Conservation (phyloP, 495 filamentous ascomycete species). For the Staphylotrichum tortipilum region DNA sequence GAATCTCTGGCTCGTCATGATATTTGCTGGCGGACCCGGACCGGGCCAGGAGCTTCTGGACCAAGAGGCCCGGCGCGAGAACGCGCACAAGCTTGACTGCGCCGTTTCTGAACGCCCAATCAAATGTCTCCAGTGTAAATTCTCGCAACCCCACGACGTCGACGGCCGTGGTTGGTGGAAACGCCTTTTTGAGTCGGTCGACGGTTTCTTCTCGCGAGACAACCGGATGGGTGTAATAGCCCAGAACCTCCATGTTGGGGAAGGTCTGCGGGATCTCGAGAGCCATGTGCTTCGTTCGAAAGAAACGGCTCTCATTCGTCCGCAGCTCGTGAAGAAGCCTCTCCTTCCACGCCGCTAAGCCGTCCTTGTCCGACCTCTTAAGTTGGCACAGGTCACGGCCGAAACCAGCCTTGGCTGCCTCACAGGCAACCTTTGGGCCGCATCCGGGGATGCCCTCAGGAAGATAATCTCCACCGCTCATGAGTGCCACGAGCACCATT, state of each 20-base stretch:
- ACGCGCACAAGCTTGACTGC: slow-evolving; percentile 78
- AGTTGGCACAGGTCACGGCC: slow-evolving; percentile 64
- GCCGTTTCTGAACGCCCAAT: slow-evolving; percentile 70
- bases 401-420: slow-evolving; percentile 84
- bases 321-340: slow-evolving; percentile 64
- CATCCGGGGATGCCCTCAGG: slow-evolving; percentile 83
- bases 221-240: slow-evolving; percentile 78
- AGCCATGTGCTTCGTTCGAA: slow-evolving; percentile 62
- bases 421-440: slow-evolving; percentile 77
- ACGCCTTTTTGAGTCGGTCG: slow-evolving; percentile 43
- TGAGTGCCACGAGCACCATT: slow-evolving; percentile 90
- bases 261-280: slow-evolving; percentile 74
- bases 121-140: slow-evolving; percentile 72
- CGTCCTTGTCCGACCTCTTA: slow-evolving; percentile 40
- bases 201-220: slow-evolving; percentile 60
- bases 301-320: slow-evolving; percentile 78
- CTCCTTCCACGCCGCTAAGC: slow-evolving; percentile 63
- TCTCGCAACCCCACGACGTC: slow-evolving; percentile 59
- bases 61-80: slow-evolving; percentile 68
- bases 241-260: slow-evolving; percentile 66
- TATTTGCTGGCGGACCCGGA: slow-evolving; percentile 12
- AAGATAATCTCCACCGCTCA: slow-evolving; percentile 93
- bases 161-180: slow-evolving; percentile 56
- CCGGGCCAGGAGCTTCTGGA: slow-evolving; percentile 50
- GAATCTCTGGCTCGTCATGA: slow-evolving; percentile 34